Conservation (phyloP, 192 early-diverging fungal species). For the Backusella circina region DNA sequence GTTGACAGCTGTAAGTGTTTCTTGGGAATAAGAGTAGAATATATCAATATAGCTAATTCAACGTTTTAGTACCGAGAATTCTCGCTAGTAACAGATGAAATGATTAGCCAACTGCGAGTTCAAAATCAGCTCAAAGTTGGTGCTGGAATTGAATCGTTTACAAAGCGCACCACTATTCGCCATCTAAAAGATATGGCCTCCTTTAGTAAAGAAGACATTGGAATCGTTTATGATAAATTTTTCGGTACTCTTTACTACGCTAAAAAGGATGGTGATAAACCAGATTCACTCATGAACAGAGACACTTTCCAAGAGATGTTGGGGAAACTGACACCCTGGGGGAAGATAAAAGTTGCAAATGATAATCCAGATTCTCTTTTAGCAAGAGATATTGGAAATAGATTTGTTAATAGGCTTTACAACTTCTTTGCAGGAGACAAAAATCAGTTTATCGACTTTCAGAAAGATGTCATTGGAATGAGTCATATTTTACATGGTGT, state of each 20-base stretch:
- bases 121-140: slow-evolving; percentile 75
- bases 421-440: slow-evolving; percentile 11
- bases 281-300: slow-evolving; percentile 38
- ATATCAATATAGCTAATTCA: not conserved
- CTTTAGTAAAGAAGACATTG: slow-evolving; percentile 74
- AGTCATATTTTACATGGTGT: slow-evolving; percentile 47
- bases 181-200: slow-evolving; percentile 59
- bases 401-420: slow-evolving; percentile 24
- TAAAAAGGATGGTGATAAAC: slow-evolving; percentile 14
- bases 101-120: slow-evolving; percentile 66
- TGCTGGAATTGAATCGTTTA: slow-evolving; percentile 76
- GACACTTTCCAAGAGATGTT: slow-evolving; percentile 62
- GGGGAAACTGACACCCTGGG: slow-evolving; percentile 53
- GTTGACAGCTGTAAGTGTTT: slow-evolving; percentile 54
- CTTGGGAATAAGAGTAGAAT: too few species aligned
- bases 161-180: slow-evolving; percentile 73
- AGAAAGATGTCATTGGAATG: slow-evolving; percentile 77
- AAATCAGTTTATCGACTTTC: slow-evolving; percentile 41
- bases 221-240: slow-evolving; percentile 74
- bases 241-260: slow-evolving; percentile 65
- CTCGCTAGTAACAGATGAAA: slow-evolving; percentile 61
- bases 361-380: not conserved
- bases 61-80: slow-evolving; percentile 72
- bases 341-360: slow-evolving; percentile 24
- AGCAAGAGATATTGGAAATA: not conserved